Percentiles rank a stretch among this genome's conserved stretches.
Evolutionary conservation across 306 rosid species (phyloP).

Genomic region (Fragaria nilgerrensis): DNA sequence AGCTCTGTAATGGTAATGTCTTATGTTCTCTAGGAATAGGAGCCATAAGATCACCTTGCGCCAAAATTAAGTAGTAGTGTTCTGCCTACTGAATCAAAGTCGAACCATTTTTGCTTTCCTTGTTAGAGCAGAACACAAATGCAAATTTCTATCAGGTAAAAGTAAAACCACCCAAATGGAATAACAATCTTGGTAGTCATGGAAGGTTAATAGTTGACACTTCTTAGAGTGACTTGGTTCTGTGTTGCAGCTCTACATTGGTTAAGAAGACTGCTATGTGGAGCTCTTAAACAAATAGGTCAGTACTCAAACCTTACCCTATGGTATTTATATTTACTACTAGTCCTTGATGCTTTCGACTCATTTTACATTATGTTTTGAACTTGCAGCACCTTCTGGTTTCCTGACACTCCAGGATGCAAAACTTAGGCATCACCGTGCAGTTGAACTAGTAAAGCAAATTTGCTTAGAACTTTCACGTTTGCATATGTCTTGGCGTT

Average conservation of each 20-base stretch:
- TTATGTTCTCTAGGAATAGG: not conserved
- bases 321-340: not conserved
- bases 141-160: not conserved
- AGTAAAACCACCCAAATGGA: not conserved
- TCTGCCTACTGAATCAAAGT: not conserved
- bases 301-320: not conserved
- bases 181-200: not conserved
- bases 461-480: slow-evolving; percentile 29
- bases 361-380: not conserved
- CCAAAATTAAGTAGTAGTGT: not conserved
- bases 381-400: slow-evolving; percentile 42
- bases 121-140: not conserved
- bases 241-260: slow-evolving; percentile 3
- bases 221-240: not conserved
- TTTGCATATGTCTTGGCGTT: slow-evolving; percentile 14
- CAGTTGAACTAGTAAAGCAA: slow-evolving; percentile 36
- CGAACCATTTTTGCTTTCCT: not conserved
- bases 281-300: slow-evolving; percentile 18
- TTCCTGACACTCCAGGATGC: slow-evolving; percentile 37
- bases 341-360: not conserved
- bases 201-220: not conserved
- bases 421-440: slow-evolving; percentile 39
- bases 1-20: not conserved
- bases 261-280: not conserved
- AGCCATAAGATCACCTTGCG: not conserved